Evolutionary conservation across 2,329 filamentous ascomycete genomes (phyloP), one percentile per base, ranked within the genome.

Genomic region (Neoscytalidium dimidiatum): DNA sequence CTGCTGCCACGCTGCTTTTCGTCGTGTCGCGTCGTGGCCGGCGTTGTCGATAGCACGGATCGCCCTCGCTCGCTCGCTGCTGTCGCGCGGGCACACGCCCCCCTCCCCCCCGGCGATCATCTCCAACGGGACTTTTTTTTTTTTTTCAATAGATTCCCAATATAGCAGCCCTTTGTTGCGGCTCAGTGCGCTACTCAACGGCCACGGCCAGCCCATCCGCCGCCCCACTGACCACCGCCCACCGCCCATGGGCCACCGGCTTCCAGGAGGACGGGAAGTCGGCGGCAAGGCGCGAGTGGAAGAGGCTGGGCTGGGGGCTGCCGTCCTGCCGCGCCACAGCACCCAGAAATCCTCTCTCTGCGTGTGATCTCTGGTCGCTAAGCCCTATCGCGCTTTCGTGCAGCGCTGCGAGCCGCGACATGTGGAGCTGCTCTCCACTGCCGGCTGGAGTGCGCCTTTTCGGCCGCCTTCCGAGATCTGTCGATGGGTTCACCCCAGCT

Each of bases 121-220:
- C 56, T 46, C 28, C 56, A 60, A 60, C 41, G 56, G 26, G 56
- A 26, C 29, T 19, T 44, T 60, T 60, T 60, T 28, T 41, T n/a
- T 19, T 44, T 60, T 60, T 60, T 28, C 56, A 60, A 60, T 60
- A 60, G 56, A 46, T 33, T 60, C 56, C 56, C 56, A 60, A 60
- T 60, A 60, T 60, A 60, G 56, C 56, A 60, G 38, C 41, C 29
- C 56, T 60, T 11, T 46, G 38, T 21, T 17, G 33, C 17, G 17
- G 53, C 53, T 19, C 53, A n/a, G 35, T 26, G 53, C 53, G 26
- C 46, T 49, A 23, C 23, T 49, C 46, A 26, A 49, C 3, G 28
- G 19, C 26, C 46, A 60, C 56, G 56, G 38, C 35, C 53, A 19
- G 33, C 53, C 14, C 21, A 26, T 8, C 19, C 53, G 49, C 56